Conservation (phyloP, 371 early-diverging fungal species). For the Phascolomyces articulosus region DNA sequence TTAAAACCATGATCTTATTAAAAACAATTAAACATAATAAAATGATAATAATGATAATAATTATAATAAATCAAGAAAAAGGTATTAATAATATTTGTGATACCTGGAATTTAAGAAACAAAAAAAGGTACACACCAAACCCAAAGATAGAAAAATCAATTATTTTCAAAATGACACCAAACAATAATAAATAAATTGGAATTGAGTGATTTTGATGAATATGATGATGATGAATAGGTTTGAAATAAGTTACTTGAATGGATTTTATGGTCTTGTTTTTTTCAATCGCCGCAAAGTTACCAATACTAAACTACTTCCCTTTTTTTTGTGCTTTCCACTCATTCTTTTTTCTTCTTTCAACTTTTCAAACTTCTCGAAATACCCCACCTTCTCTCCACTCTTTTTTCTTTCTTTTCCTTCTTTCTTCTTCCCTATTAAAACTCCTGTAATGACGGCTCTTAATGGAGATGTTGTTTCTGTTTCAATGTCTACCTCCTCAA, state of each 20-base stretch:
- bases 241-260: background rate
- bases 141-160: too few relatives aligned
- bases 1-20: too few relatives aligned
- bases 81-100: too few relatives aligned
- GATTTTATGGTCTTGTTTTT: constrained; percentile 3
- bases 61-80: too few relatives aligned
- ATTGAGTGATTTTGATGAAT: too few relatives aligned
- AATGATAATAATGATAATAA: too few relatives aligned
- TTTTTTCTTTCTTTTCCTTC: constrained; percentile 8
- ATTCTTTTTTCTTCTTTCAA: constrained; percentile 1
- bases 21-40: too few relatives aligned
- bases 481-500: constrained; percentile 3
- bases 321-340: background rate
- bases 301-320: background rate
- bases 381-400: constrained; percentile 1
- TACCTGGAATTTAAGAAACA: too few relatives aligned
- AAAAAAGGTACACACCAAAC: too few relatives aligned
- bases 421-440: background rate
- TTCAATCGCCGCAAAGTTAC: constrained; percentile 1
- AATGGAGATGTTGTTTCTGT: constrained; percentile 7
- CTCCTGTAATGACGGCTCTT: constrained; percentile 1
- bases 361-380: background rate
- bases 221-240: too few relatives aligned
- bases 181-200: too few relatives aligned
- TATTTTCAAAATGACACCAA: too few relatives aligned